Evolutionary conservation across 495 filamentous ascomycete genomes (phyloP).

Genomic region (Cairneyella variabilis): DNA sequence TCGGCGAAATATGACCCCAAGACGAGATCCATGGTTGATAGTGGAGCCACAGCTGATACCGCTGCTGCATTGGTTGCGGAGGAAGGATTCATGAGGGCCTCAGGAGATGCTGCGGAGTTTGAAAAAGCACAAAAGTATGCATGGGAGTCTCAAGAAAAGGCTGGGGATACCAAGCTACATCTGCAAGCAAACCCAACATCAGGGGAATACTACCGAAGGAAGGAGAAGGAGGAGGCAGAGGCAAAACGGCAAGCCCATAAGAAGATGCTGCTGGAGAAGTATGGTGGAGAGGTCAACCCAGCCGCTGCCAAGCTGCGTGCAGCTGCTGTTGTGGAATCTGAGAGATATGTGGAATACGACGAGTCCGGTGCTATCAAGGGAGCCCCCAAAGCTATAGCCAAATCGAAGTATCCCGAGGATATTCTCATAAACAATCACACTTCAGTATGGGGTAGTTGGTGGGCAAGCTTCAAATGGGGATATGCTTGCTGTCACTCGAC

Average conservation of each 20-base stretch:
- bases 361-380: slow-evolving; percentile 87
- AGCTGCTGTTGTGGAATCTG: slow-evolving; percentile 69
- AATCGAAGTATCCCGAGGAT: slow-evolving; percentile 89
- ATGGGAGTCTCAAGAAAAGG: slow-evolving; percentile 89
- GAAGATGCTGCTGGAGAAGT: slow-evolving; percentile 76
- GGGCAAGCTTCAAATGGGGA: slow-evolving; percentile 94
- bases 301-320: slow-evolving; percentile 59
- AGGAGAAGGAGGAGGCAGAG: slow-evolving; percentile 66
- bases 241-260: slow-evolving; percentile 61
- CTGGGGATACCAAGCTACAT: slow-evolving; percentile 70
- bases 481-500: slow-evolving; percentile 93
- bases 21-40: slow-evolving; percentile 89
- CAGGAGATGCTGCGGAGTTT: slow-evolving; percentile 93
- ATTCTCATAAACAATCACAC: slow-evolving; percentile 87
- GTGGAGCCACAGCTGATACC: slow-evolving; percentile 76
- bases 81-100: slow-evolving; percentile 86
- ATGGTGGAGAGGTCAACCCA: slow-evolving; percentile 69
- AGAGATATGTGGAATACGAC: slow-evolving; percentile 94
- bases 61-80: slow-evolving; percentile 88
- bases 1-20: slow-evolving; percentile 98
- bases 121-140: slow-evolving; percentile 85
- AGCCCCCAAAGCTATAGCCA: slow-evolving; percentile 65
- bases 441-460: slow-evolving; percentile 96
- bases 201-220: slow-evolving; percentile 77
- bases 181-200: slow-evolving; percentile 95